phyloP scores from a whole-genome alignment of 108 stramenopile genomes.

The Nitzschia sp. region DNA sequence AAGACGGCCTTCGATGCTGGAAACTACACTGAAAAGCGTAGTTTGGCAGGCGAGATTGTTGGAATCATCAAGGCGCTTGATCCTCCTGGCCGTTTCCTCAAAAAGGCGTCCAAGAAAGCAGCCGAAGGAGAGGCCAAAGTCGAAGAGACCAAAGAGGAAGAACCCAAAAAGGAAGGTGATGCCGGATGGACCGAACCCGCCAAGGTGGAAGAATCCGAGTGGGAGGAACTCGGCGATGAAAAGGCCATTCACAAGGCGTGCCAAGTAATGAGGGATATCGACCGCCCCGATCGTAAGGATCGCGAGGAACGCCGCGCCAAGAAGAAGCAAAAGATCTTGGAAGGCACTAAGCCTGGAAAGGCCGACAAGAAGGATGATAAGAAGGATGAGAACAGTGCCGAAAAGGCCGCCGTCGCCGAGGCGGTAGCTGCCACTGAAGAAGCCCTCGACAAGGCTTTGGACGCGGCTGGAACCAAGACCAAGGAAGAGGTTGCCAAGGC shows the following conservation, averaged over 20 bases:
- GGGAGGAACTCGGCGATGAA: conserved; percentile 67
- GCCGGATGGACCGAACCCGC: not conserved
- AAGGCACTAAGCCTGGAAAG: not conserved
- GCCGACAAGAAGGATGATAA: not conserved
- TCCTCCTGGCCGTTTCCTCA: conserved; percentile 86
- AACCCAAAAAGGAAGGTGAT: not conserved
- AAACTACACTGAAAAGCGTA: conserved; percentile 67
- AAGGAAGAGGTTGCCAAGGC: not conserved
- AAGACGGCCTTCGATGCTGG: conserved; percentile 61
- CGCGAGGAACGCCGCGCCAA: conserved; percentile 32
- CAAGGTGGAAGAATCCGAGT: conserved; percentile 36
- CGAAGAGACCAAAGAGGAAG: not conserved
- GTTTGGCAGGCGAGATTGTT: conserved; percentile 68
- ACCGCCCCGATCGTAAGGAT: conserved; percentile 53
- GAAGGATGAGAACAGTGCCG: conserved; percentile 1
- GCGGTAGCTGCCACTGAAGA: conserved; percentile 29
- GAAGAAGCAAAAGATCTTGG: conserved; percentile 22
- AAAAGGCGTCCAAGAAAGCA: conserved; percentile 20
- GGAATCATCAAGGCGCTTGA: conserved; percentile 55
- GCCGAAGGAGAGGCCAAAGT: not conserved
- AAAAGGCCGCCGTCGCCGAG: conserved; percentile 23
- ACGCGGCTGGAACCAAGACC: conserved; percentile 3
- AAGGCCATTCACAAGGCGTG: conserved; percentile 71
- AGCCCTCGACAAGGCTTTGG: conserved; percentile 29
- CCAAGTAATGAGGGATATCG: conserved; percentile 77